Conservation (phyloP, 169 alveolate species). For the Perkinsus chesapeaki region DNA sequence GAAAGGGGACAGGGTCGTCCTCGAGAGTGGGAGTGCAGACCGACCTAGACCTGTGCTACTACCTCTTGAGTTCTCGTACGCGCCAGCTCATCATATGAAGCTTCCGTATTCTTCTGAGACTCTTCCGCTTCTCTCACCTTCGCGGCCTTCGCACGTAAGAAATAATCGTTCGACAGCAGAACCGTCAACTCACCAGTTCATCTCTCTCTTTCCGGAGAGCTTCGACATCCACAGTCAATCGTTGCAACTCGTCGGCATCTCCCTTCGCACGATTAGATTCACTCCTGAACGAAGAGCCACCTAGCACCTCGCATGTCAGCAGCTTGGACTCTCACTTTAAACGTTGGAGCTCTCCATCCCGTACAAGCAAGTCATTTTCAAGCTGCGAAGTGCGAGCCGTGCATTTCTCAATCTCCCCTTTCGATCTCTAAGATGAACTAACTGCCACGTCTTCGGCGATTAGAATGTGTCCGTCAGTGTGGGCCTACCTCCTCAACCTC, state of each 20-base stretch:
- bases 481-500: no score
- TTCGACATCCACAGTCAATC: background rate
- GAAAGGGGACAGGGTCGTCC: no score
- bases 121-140: no score
- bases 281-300: background rate
- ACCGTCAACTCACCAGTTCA: background rate
- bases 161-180: no score
- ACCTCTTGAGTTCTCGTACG: no score
- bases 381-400: background rate
- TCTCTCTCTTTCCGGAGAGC: background rate
- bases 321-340: background rate
- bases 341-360: background rate
- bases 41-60: no score
- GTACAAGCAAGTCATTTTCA: background rate
- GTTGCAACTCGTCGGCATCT: background rate
- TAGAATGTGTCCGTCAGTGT: no score
- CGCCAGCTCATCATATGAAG: no score
- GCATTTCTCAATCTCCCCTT: background rate
- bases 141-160: no score
- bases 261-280: background rate
- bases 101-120: no score
- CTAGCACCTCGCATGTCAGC: no score
- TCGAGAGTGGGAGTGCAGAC: no score
- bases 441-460: background rate
- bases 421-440: background rate